A percentile compares a stretch with the other conserved stretches of the same genome.
phyloP scores from a whole-genome alignment of 2,329 filamentous ascomycete genomes.

The Phyllosticta ampelicida region DNA sequence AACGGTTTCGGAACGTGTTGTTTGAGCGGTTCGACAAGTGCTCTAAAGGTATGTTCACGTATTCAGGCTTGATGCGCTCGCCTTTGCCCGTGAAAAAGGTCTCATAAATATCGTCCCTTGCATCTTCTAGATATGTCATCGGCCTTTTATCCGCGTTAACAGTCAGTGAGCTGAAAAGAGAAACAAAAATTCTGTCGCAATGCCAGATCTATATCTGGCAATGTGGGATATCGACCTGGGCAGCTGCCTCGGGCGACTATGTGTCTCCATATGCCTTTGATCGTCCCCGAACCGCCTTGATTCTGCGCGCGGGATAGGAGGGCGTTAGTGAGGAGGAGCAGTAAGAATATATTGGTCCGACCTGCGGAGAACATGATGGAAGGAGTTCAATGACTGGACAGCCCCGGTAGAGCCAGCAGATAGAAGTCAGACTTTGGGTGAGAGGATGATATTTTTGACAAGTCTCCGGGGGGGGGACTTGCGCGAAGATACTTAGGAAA shows the following conservation, averaged over 20 bases:
- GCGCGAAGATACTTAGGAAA: not conserved
- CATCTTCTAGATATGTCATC: no score
- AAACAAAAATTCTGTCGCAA: no score
- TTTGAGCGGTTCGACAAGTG: constrained; percentile 21
- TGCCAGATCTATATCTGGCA: no score
- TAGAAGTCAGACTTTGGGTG: not conserved
- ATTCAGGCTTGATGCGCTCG: constrained; percentile 16
- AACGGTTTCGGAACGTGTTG: constrained; percentile 26
- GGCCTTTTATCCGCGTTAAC: no score
- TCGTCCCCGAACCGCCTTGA: not conserved
- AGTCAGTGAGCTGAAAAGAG: no score
- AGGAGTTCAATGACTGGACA: not conserved
- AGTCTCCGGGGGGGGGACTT: not conserved
- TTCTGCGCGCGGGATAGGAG: not conserved
- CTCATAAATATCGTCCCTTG: no score
- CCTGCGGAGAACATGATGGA: not conserved
- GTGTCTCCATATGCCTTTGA: no score
- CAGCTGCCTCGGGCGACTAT: no score
- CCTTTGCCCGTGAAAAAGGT: not conserved
- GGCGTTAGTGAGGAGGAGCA: not conserved
- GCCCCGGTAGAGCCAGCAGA: not conserved
- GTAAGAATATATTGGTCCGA: not conserved
- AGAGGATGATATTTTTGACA: not conserved
- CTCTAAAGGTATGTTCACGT: constrained; percentile 26
- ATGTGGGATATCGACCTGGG: no score